phyloP scores from a whole-genome alignment of 257 asterid genomes.

The Perilla frutescens region DNA sequence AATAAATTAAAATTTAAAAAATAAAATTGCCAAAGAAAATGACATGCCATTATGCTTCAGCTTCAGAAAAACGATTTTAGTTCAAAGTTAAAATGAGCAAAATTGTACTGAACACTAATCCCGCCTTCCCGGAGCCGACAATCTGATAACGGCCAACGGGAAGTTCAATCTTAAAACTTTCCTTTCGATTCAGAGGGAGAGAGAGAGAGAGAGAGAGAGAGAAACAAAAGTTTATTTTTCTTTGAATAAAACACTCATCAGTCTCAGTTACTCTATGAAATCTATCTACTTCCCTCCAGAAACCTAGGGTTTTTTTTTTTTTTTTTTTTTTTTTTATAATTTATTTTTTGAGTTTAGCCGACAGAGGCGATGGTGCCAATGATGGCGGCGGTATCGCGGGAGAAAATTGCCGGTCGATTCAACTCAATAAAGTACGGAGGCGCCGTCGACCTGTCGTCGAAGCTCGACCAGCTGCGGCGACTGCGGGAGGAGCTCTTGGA shows the following conservation, averaged over 20 bases:
- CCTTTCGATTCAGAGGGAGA: constrained; percentile 10
- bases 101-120: constrained; percentile 18
- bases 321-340: background rate
- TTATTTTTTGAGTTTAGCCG: background rate
- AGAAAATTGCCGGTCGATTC: constrained; percentile 57
- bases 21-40: no score
- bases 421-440: constrained; percentile 51
- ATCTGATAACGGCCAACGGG: constrained; percentile 31
- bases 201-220: background rate
- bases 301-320: constrained; percentile 39
- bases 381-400: constrained; percentile 58
- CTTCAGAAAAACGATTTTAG: no score
- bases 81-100: constrained; percentile 4
- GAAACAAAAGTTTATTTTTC: no score
- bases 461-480: constrained; percentile 68
- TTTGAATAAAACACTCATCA: background rate
- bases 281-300: background rate
- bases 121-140: constrained; percentile 36
- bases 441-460: constrained; percentile 51
- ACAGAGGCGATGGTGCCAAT: constrained; percentile 51
- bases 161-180: constrained; percentile 5
- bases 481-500: constrained; percentile 61
- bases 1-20: no score
- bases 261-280: constrained; percentile 5
- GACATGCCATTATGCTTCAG: no score